Base-by-base conservation (phyloP, 2,329 filamentous ascomycete species). In the Aphanocladium album region DNA sequence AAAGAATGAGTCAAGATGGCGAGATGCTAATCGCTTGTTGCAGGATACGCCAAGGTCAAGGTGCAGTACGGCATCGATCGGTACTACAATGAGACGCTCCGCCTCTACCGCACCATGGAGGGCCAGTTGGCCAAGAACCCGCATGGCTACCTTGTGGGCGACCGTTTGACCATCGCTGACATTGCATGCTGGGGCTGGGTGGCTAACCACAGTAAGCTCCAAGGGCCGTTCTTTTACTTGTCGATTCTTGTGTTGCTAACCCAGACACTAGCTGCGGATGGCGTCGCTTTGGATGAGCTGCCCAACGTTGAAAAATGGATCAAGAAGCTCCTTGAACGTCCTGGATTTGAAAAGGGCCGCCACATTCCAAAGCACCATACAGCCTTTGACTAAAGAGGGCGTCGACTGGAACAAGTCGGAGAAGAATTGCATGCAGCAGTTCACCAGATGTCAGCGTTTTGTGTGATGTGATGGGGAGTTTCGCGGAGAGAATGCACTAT, bases 181-280 rank as follows among this genome's bases (percentile, higher is more conserved):
- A 89, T 96, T 62, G 80, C 90, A 41, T 84, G 84, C 72, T 92
- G 88, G 83, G 89, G 90, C 23, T 96, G 91, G 91, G 81, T 93
- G 5, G 79, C 85, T 5, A 56, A 72, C 17, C 72, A 77, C 43
- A 72, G 81, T 83, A 71, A 64, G 72, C 67, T 19, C 52, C n/a
- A 9, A 30, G 9, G 9, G 5, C 30, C 30, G 30, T 43, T 16
- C 14, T 6, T 43, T 43, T 4, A 5, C 39, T 5, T 43, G 14
- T 43, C 39, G 16, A 8, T 16, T 39, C 16, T 16, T 39, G 35
- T 43, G 6, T 43, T 43, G 39, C 39, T 43, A 19, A 43, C 39
- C n/a, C 14, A 17, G 39, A 7, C 3, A 23, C 39, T 57, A 74
- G 73, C 69, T 51, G 78, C 75, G 75, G 65, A 73, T 2, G 76